Percentiles rank a stretch among this genome's conserved stretches.
These are phyloP conservation scores for Dendrocalamus latiflorus DNA, from an alignment of 202 grass and related monocot species.

Conservation along the genomic window DNA sequence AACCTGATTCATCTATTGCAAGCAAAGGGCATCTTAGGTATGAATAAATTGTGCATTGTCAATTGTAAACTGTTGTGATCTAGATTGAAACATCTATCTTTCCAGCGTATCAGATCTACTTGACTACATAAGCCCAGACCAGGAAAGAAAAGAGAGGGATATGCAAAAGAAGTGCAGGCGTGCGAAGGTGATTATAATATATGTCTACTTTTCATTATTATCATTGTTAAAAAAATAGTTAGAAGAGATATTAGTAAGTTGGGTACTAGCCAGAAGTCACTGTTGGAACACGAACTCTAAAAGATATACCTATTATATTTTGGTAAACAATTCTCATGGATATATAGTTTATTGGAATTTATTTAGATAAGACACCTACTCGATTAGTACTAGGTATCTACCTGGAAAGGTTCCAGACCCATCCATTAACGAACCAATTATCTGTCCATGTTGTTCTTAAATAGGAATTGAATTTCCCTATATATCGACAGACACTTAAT, in stretches of 20 bases:
- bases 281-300: neutral
- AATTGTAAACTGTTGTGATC: constrained; percentile 33
- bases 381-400: neutral
- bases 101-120: constrained; percentile 99
- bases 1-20: constrained; percentile 95
- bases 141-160: constrained; percentile 84
- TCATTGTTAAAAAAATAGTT: neutral
- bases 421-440: neutral
- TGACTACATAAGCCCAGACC: constrained; percentile 96
- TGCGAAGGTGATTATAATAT: constrained; percentile 62
- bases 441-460: neutral
- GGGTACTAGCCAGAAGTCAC: neutral
- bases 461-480: neutral
- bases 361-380: neutral
- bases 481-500: neutral
- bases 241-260: neutral
- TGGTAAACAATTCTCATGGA: neutral
- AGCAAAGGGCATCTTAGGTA: constrained; percentile 99
- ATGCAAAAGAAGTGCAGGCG: constrained; percentile 73
- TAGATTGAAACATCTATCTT: constrained; percentile 55
- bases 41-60: constrained; percentile 40
- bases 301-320: neutral
- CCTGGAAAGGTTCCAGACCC: neutral
- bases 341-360: neutral
- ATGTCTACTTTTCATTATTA: constrained; percentile 4